Evolutionary conservation across 164 flowering plant genomes (phyloP).

Genomic region (Magnolia kwangsiensis): DNA sequence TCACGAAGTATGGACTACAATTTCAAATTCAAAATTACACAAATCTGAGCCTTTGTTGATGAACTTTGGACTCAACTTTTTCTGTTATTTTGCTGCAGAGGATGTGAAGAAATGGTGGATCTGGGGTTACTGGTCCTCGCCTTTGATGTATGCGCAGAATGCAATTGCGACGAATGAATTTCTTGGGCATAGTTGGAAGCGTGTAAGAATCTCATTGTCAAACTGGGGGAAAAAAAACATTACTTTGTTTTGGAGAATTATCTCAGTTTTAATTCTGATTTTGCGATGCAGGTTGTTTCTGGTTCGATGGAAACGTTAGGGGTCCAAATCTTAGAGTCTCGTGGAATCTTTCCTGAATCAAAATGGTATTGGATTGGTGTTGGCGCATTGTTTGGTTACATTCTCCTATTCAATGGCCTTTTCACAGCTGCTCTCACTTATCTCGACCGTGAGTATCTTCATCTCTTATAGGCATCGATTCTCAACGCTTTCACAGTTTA

Average conservation of each 20-base stretch:
- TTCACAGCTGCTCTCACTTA: slow-evolving; percentile 21
- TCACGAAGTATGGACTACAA: slow-evolving; percentile 29
- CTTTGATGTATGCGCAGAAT: slow-evolving; percentile 16
- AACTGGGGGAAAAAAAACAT: not conserved
- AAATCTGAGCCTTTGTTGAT: not conserved
- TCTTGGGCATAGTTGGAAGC: slow-evolving; percentile 11
- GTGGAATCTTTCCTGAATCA: slow-evolving; percentile 31
- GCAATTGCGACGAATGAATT: slow-evolving; percentile 11
- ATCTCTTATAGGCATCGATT: not conserved
- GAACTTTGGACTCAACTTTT: not conserved
- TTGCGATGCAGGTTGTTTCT: slow-evolving; percentile 9
- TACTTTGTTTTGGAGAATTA: not conserved
- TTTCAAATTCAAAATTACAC: not conserved
- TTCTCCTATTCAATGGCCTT: slow-evolving; percentile 26
- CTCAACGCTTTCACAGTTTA: not conserved
- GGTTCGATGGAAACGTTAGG: slow-evolving; percentile 23
- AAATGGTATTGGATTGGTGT: slow-evolving; percentile 44
- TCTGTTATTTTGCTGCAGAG: not conserved
- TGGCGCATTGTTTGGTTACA: slow-evolving; percentile 30
- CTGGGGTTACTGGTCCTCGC: slow-evolving; percentile 16
- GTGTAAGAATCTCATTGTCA: not conserved
- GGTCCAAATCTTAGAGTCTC: slow-evolving; percentile 14
- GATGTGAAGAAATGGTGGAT: slow-evolving; percentile 11
- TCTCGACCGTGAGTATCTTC: slow-evolving; percentile 32
- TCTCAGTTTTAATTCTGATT: not conserved